A percentile compares a stretch with the other conserved stretches of the same genome.
Conservation (phyloP, 2,329 filamentous ascomycete genomes). For the Ceratocystis albifundus region DNA sequence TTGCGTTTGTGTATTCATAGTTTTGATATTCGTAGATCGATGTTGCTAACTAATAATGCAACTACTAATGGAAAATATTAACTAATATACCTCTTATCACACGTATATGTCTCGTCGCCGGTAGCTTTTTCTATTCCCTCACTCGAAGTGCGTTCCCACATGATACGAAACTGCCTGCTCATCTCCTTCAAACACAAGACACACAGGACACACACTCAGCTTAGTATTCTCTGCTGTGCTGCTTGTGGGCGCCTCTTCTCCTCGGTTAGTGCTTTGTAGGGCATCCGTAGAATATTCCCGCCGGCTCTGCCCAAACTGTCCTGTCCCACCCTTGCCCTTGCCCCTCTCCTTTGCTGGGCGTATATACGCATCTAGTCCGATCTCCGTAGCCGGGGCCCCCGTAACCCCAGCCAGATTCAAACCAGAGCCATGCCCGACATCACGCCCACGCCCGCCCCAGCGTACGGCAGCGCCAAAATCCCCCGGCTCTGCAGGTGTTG, state of each 20-base stretch:
- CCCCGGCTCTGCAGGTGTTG: slow-evolving; percentile 18
- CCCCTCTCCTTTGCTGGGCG: slow-evolving; percentile 29
- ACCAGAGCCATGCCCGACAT: slow-evolving; percentile 30
- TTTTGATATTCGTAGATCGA: neutral
- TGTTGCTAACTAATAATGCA: neutral
- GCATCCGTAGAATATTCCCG: neutral
- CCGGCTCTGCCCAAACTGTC: neutral
- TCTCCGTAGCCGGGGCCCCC: slow-evolving; percentile 31
- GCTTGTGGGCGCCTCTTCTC: neutral
- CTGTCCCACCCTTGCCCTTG: neutral
- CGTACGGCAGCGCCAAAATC: slow-evolving; percentile 12
- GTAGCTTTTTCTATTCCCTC: neutral
- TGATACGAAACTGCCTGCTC: slow-evolving; percentile 57
- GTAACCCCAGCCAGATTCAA: slow-evolving; percentile 25
- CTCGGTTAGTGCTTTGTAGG: neutral
- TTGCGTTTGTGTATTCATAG: neutral
- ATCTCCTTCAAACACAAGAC: slow-evolving; percentile 54
- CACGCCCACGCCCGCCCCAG: slow-evolving; percentile 31
- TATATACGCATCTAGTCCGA: slow-evolving; percentile 42
- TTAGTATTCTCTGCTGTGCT: slow-evolving; percentile 2
- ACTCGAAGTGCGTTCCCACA: slow-evolving; percentile 46
- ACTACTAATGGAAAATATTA: neutral
- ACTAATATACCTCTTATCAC: neutral
- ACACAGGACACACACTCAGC: slow-evolving; percentile 49
- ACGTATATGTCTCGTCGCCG: neutral